Evolutionary conservation across 2,329 filamentous ascomycete species (phyloP), one percentile per base, ranked within the genome.

Genomic region (Colletotrichum sansevieriae): DNA sequence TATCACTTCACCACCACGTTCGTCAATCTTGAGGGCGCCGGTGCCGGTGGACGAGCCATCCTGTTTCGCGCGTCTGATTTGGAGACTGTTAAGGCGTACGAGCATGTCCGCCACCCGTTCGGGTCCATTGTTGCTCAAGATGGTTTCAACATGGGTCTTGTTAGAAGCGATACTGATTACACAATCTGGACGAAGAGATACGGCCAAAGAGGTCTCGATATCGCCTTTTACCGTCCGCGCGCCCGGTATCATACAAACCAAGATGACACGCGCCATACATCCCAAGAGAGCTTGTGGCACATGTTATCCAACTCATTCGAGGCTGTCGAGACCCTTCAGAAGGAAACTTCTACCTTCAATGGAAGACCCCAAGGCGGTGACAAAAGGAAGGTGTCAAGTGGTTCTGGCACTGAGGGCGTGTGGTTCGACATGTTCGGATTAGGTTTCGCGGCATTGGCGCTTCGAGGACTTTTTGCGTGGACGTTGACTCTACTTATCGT

Each of bases 371-470:
- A 82, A 10, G 87, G 89, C 61, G 81, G 84, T 7, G 83, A 86
- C 64, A 83, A 84, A 58, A 87, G 86, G 63, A 90, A 90, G 73
- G 87, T 91, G 2, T 84, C 88, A 71, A 92, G 90, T 70, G 92
- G 92, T 10, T 84, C 82, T 41, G 89, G 90, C 5, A 89, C 86
- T 15, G 84, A 88, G 68, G 93, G 90, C 35, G 94, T 98, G 13
- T 99, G 95, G 94, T 98, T 98, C 76, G 96, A 98, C 76, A 80
- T 98, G 8, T 95, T 97, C 72, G 96, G 95, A 49, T 87, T 85
- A 63, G 85, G 85, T 1, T 94, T 98, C 78, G 92, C 91, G 15
- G 85, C 97, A 2, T 92, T 98, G 76, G 86, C 87, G 54, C 84
- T 98, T 44, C 88, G 92, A 71, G 94, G 93, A 8, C 85, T 98